Evolutionary conservation across 345 rosid genomes (phyloP), one percentile per base, ranked within the genome.

Genomic region (Draba incana): DNA sequence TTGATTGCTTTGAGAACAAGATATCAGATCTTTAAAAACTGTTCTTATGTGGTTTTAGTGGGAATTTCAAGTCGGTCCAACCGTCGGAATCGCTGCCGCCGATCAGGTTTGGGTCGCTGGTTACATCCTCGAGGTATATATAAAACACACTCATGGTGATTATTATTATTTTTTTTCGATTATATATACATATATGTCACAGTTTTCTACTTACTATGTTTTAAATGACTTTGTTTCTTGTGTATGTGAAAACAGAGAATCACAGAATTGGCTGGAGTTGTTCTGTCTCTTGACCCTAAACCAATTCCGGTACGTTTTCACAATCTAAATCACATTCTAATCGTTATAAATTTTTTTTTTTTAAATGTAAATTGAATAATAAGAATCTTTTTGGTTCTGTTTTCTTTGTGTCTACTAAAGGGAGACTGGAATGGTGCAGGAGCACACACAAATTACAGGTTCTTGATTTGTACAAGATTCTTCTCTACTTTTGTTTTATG

Each of bases 401-500:
- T 20, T 20, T 20, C 20, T 20, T 20, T 13, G 13, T 10, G 1
- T 14, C 30, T 9, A 23, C 3, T 14, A 23, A 55, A 84, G 92
- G 98, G 98, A 38, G 94, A 92, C 28, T 92, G 98, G 98, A 92
- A 92, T 52, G 96, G 98, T 6, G 98, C 98, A 11, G 96, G 96
- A n/a, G 94, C 98, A 37, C 98, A 92, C 82, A 85, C 94, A 1
- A 92, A 89, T 20, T 92, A 87, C 81, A 86, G 97, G 97, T 74
- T 15, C 23, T 16, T 57, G 27, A 13, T 2, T 39, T 55, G 39
- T 23, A 1, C 7, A 62, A 31, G 39, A 30, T 20, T 53, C 13
- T 48, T 1, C 24, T 54, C 4, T 24, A 1, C 0, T 66, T 64
- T 74, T 62, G 33, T 13, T 75, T 8, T 28, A 23, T 14, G 2